Evolutionary conservation across 352 stramenopile species (phyloP).

Genomic region (Nannochloropsis limnetica): DNA sequence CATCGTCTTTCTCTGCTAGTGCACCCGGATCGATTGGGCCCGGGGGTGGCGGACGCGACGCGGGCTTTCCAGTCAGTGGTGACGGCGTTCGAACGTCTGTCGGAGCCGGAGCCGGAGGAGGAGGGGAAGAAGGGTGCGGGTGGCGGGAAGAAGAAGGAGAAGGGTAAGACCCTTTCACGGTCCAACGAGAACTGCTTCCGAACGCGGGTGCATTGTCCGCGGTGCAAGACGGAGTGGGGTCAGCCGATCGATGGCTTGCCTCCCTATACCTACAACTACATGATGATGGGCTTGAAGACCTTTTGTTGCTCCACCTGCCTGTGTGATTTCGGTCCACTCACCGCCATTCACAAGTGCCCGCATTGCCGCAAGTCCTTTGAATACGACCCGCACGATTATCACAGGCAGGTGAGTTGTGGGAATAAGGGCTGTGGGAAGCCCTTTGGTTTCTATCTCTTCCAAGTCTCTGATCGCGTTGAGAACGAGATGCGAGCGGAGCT

Average conservation of each 20-base stretch:
- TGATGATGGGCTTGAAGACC: conserved; percentile 42
- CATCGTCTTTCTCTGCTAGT: conserved; percentile 32
- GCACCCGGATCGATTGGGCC: conserved; percentile 40
- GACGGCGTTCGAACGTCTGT: conserved; percentile 39
- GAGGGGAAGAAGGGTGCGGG: neutral
- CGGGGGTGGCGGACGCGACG: conserved; percentile 37
- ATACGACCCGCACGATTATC: conserved; percentile 37
- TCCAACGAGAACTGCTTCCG: conserved; percentile 42
- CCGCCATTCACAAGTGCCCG: conserved; percentile 38
- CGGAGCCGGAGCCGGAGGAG: conserved; percentile 33
- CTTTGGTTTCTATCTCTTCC: conserved; percentile 41
- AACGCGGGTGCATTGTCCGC: conserved; percentile 39
- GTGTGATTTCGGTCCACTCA: conserved; percentile 39
- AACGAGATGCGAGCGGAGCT: conserved; percentile 3
- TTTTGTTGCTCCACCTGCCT: conserved; percentile 42
- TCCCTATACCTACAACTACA: conserved; percentile 41
- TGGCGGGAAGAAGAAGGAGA: neutral
- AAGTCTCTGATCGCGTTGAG: conserved; percentile 34
- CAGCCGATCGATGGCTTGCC: conserved; percentile 34
- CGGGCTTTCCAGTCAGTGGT: conserved; percentile 43
- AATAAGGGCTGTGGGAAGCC: conserved; percentile 17
- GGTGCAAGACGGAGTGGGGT: conserved; percentile 40
- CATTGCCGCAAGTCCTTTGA: conserved; percentile 37
- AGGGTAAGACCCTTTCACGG: conserved; percentile 30
- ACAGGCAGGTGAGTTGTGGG: conserved; percentile 36